phyloP scores from a whole-genome alignment of 83 land plant species.

The Larix sibirica region DNA sequence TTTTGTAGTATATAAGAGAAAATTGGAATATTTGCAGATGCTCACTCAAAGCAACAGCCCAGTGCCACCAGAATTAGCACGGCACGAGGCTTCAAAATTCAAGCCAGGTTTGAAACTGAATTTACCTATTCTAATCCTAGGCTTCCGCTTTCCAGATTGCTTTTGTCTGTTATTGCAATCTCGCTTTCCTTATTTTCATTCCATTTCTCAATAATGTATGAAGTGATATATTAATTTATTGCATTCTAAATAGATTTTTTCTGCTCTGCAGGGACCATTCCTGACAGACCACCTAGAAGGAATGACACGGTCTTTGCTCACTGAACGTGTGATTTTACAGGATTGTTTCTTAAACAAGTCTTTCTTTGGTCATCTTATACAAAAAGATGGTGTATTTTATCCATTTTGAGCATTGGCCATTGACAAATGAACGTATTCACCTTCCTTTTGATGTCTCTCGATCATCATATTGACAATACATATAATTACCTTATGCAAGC shows the following conservation, averaged over 20 bases:
- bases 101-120: constrained; percentile 63
- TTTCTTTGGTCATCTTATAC: not conserved
- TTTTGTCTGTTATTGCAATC: not conserved
- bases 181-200: not conserved
- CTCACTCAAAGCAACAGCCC: constrained; percentile 88
- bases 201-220: not conserved
- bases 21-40: constrained; percentile 45
- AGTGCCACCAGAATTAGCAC: constrained; percentile 87
- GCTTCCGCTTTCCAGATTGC: constrained; percentile 1
- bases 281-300: constrained; percentile 16
- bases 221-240: no score
- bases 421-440: no score
- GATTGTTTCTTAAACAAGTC: not conserved
- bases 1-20: not conserved
- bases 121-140: not conserved
- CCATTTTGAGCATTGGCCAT: not conserved
- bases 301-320: constrained; percentile 15
- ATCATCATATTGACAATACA: no score
- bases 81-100: constrained; percentile 92
- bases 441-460: no score
- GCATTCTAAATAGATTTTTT: not conserved
- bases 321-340: not conserved
- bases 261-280: constrained; percentile 13
- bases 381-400: not conserved
- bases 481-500: no score